phyloP scores from a whole-genome alignment of 768 basidiomycete species.

The Suillus sp. region DNA sequence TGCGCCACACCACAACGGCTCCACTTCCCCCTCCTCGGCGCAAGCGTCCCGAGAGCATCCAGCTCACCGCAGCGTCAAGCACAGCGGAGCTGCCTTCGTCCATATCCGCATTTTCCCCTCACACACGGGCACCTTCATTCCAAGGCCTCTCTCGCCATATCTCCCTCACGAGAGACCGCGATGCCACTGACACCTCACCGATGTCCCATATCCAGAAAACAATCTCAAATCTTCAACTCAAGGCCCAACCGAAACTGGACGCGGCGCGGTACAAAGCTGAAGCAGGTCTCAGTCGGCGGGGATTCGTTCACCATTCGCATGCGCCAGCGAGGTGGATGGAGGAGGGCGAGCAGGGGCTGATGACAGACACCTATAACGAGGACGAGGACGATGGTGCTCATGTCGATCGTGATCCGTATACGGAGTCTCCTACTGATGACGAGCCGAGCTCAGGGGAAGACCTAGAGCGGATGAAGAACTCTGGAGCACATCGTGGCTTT shows the following conservation, averaged over 20 bases:
- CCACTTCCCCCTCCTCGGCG: conserved; percentile 49
- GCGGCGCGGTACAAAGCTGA: conserved; percentile 72
- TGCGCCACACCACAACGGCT: conserved; percentile 48
- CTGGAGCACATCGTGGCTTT: conserved; percentile 16
- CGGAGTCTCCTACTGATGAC: conserved; percentile 29
- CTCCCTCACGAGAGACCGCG: conserved; percentile 36
- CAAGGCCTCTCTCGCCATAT: conserved; percentile 40
- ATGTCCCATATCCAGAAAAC: conserved; percentile 47
- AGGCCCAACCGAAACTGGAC: conserved; percentile 56
- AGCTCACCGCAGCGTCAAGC: conserved; percentile 36
- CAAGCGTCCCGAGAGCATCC: conserved; percentile 66
- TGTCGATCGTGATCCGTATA: conserved; percentile 23
- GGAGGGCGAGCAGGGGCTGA: conserved; percentile 41
- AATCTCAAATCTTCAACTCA: conserved; percentile 39
- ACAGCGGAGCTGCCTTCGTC: conserved; percentile 17
- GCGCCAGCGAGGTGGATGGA: conserved; percentile 29
- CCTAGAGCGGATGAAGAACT: conserved; percentile 12
- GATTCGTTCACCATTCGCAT: conserved; percentile 49
- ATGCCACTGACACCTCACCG: conserved; percentile 32
- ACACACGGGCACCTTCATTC: conserved; percentile 23
- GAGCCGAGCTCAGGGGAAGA: conserved; percentile 27
- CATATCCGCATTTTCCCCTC: conserved; percentile 13
- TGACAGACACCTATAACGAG: conserved; percentile 39
- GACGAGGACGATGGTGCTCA: conserved; percentile 20
- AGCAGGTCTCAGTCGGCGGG: conserved; percentile 62